Evolutionary conservation across 495 filamentous ascomycete species (phyloP), one percentile per base, ranked within the genome.

Genomic region (Umbilicaria muhlenbergii): DNA sequence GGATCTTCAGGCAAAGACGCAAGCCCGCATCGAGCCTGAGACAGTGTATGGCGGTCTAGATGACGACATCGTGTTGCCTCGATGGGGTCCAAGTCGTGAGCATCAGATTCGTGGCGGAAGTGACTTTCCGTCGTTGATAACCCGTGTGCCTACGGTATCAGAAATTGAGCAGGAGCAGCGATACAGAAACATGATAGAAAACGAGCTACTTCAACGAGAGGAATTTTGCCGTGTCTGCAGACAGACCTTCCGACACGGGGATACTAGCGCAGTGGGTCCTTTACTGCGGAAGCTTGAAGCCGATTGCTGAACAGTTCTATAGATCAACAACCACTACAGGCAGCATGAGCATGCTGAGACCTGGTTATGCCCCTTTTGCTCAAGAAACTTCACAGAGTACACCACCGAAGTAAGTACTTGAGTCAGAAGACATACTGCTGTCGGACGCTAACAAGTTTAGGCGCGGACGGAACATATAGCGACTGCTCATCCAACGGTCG

Each of bases 271-370:
- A 14, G 51, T 44, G 2, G 19, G 12, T 17, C 15, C 24, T 5
- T 46, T 6, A 28, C 24, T 10, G 8, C 4, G 24, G 24, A 28
- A 28, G 8, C 4, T 10, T 6, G 24, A 28, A 28, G 24, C 24
- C 8, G 24, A 28, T 51, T 38, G 41, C 31, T 16, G 40, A 45
- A 24, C 15, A 39, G 10, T 44, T 51, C 28, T 5, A 21, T 10
- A 17, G 24, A 51, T 14, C 36, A 35, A 10, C 21, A 51, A 1
- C 17, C 28, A 13, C 34, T 38, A 11, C 36, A 33, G 11, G 50
- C 42, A 7, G 19, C 43, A 33, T 56, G 48, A 28, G 43, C 45
- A 14, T 15, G 41, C 3, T 56, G 53, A 34, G 47, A 36, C 13
- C 37, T 5, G 35, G n/a, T 33, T 10, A 14, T 44, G 7, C 53